Evolutionary conservation across 23 red algal species (phyloP).

Genomic region (Gracilaria vermiculophylla): DNA sequence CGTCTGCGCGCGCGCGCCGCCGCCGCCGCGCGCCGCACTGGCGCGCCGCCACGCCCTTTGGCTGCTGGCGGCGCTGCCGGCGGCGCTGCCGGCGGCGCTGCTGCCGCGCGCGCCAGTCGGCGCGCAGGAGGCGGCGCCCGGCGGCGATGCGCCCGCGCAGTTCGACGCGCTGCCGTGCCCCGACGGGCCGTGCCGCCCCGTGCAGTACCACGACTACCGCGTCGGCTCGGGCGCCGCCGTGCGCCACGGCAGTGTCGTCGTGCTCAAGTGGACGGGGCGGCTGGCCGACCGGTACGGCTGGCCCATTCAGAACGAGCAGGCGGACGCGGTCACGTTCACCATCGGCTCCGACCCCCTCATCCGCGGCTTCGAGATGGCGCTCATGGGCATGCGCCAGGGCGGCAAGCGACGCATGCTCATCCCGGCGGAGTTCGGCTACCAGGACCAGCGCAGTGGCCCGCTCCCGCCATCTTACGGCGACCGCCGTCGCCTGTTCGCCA

Average conservation of each 20-base stretch:
- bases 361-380: constrained; percentile 41
- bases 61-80: neutral
- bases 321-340: constrained; percentile 10
- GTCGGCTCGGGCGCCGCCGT: constrained; percentile 33
- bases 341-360: constrained; percentile 29
- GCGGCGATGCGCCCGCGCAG: too few species aligned
- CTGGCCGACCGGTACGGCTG: constrained; percentile 83
- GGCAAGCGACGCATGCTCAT: constrained; percentile 75
- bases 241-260: constrained; percentile 16
- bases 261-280: constrained; percentile 61
- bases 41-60: too few species aligned
- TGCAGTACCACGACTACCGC: constrained; percentile 54
- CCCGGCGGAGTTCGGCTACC: constrained; percentile 51
- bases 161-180: constrained; percentile 24
- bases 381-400: constrained; percentile 63
- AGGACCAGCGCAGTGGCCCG: constrained; percentile 39
- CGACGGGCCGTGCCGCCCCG: neutral
- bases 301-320: constrained; percentile 70
- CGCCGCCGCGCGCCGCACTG: neutral
- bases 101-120: neutral
- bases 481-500: constrained; percentile 61
- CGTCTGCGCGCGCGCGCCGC: neutral
- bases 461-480: constrained; percentile 60
- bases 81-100: neutral
- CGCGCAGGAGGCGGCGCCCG: neutral